phyloP scores from a whole-genome alignment of 192 early-diverging fungal genomes.

The Lunasporangiospora selenospora region DNA sequence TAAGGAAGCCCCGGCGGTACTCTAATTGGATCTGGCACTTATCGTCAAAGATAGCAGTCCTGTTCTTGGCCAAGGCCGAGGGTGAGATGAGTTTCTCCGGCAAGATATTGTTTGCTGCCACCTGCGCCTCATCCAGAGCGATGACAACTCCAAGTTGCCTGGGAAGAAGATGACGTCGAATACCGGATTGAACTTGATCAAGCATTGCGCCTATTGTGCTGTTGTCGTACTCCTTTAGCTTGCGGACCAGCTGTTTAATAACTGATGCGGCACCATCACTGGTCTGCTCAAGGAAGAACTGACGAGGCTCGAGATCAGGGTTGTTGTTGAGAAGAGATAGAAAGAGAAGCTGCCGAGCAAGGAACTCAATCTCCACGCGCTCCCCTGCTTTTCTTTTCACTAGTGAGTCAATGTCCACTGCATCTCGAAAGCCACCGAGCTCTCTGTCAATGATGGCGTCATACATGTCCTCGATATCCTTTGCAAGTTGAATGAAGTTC shows the following conservation, averaged over 20 bases:
- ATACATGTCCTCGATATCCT: slow-evolving; percentile 18
- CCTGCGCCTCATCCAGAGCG: slow-evolving; percentile 30
- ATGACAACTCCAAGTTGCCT: slow-evolving; percentile 8
- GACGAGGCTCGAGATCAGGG: slow-evolving; percentile 11
- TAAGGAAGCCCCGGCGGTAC: slow-evolving; percentile 9
- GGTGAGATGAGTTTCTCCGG: slow-evolving; percentile 7
- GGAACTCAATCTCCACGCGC: slow-evolving; percentile 32
- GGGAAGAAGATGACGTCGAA: not conserved
- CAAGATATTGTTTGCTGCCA: slow-evolving; percentile 9
- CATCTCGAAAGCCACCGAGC: not conserved
- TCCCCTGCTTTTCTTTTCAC: slow-evolving; percentile 15
- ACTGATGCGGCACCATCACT: slow-evolving; percentile 5
- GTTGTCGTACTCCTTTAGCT: slow-evolving; percentile 6
- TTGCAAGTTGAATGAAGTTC: slow-evolving; percentile 27
- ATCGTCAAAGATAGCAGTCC: not conserved
- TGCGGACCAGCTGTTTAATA: slow-evolving; percentile 10
- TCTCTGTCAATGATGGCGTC: not conserved
- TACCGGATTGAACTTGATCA: not conserved
- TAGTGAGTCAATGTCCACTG: not conserved
- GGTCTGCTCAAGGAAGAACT: slow-evolving; percentile 37
- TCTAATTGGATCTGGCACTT: too few relatives aligned
- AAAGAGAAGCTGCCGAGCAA: slow-evolving; percentile 32
- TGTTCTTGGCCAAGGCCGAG: not conserved
- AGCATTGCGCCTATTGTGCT: slow-evolving; percentile 15
- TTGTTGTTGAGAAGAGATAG: slow-evolving; percentile 27